Conservation (phyloP, 2,329 filamentous ascomycete genomes). For the Scopulariopsis brevicaulis region DNA sequence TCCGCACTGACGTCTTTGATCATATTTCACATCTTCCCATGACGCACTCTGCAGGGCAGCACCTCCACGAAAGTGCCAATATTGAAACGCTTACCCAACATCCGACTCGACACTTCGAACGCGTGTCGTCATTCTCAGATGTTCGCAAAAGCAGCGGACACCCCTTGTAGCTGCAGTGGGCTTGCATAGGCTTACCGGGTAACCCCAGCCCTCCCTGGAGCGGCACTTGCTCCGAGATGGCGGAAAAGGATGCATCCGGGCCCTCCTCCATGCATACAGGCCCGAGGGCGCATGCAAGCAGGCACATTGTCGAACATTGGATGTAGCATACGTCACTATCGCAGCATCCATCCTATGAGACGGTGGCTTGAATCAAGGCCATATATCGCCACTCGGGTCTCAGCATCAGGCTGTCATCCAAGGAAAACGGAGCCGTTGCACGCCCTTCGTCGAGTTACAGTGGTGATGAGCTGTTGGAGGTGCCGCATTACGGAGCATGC, state of each 20-base stretch:
- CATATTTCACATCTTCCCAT: not conserved
- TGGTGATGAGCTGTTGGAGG: no score
- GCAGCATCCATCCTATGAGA: not conserved
- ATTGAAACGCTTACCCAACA: not conserved
- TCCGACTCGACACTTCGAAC: not conserved
- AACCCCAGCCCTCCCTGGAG: not conserved
- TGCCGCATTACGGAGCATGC: no score
- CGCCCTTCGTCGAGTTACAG: no score
- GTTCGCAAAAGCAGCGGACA: not conserved
- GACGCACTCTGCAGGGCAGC: not conserved
- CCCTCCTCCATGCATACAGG: not conserved
- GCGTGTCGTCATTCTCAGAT: not conserved
- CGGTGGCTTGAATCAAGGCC: no score
- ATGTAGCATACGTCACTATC: not conserved
- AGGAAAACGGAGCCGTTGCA: no score
- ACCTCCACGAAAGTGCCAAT: not conserved
- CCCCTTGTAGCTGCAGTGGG: not conserved
- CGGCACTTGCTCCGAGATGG: not conserved
- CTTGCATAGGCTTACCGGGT: not conserved
- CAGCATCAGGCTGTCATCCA: no score
- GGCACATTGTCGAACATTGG: not conserved
- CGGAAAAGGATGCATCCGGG: not conserved
- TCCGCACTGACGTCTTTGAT: not conserved
- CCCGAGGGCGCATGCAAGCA: not conserved
- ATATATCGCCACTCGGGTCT: no score